phyloP scores from a whole-genome alignment of 75 land plant species.

The Selaginella tamariscina region DNA sequence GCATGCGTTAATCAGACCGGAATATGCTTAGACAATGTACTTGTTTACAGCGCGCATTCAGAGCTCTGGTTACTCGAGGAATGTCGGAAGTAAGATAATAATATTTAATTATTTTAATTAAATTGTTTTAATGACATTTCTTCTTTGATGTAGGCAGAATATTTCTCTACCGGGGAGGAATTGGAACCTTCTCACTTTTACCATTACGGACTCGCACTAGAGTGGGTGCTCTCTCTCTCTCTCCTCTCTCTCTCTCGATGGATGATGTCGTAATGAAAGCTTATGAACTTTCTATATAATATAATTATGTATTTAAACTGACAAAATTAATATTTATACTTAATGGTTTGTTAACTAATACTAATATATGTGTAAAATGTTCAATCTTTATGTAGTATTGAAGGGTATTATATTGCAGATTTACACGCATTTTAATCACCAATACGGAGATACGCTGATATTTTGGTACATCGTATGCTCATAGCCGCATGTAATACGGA shows the following conservation, averaged over 20 bases:
- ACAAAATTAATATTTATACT: too few species aligned
- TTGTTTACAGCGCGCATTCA: slow-evolving; percentile 15
- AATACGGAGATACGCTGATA: slow-evolving; percentile 11
- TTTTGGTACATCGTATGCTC: slow-evolving; percentile 23
- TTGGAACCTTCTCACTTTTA: slow-evolving; percentile 17
- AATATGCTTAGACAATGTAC: too few species aligned
- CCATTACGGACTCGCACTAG: slow-evolving; percentile 22
- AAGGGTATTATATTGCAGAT: background rate
- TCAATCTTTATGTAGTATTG: too few species aligned
- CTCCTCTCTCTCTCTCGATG: background rate
- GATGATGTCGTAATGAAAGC: too few species aligned
- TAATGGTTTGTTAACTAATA: too few species aligned
- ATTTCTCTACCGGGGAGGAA: slow-evolving; percentile 19
- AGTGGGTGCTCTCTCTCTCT: slow-evolving; percentile 13
- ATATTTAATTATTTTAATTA: background rate
- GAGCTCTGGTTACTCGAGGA: slow-evolving; percentile 20
- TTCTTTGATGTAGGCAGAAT: slow-evolving; percentile 17
- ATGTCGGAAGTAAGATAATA: slow-evolving; percentile 23
- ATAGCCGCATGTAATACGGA: slow-evolving; percentile 13
- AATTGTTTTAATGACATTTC: background rate
- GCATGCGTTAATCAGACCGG: background rate
- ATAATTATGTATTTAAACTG: too few species aligned
- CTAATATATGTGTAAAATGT: too few species aligned
- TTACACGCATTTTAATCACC: background rate
- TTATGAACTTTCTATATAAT: too few species aligned